These are phyloP conservation scores for Brasenia schreberi DNA, from an alignment of 164 flowering plant genomes.

Conservation along the genomic window DNA sequence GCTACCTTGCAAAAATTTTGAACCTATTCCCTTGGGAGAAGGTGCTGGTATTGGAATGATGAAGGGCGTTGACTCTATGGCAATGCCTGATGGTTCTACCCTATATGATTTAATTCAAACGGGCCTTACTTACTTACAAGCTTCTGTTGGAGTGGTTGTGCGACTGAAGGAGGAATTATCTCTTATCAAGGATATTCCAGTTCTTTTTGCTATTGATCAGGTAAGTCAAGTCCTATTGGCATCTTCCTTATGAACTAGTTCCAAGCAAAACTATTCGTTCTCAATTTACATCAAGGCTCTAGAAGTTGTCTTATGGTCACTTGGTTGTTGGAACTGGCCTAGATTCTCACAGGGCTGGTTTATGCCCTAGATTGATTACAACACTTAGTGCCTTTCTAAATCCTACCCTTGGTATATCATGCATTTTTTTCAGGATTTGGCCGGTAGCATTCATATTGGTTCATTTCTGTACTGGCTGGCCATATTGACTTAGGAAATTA, in stretches of 20 bases:
- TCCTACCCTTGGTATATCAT: too few relatives aligned
- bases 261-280: not conserved
- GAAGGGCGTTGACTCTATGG: slow-evolving; percentile 75
- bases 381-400: too few relatives aligned
- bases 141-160: slow-evolving; percentile 87
- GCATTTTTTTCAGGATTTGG: too few relatives aligned
- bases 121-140: slow-evolving; percentile 62
- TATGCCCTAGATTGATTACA: too few relatives aligned
- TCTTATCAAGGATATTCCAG: slow-evolving; percentile 57
- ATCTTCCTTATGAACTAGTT: not conserved
- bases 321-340: too few relatives aligned
- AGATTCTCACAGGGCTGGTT: too few relatives aligned
- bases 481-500: too few relatives aligned
- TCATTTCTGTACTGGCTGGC: too few relatives aligned
- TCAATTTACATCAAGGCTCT: not conserved
- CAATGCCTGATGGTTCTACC: slow-evolving; percentile 71
- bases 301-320: too few relatives aligned
- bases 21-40: slow-evolving; percentile 89
- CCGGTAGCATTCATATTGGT: too few relatives aligned
- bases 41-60: slow-evolving; percentile 91
- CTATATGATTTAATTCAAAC: slow-evolving; percentile 66
- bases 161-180: slow-evolving; percentile 85
- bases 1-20: slow-evolving; percentile 58
- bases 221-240: slow-evolving; percentile 1
- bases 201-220: slow-evolving; percentile 84